These are phyloP conservation scores for Pharus latifolius DNA, from an alignment of 176 grass and related monocot species.

Conservation along the genomic window DNA sequence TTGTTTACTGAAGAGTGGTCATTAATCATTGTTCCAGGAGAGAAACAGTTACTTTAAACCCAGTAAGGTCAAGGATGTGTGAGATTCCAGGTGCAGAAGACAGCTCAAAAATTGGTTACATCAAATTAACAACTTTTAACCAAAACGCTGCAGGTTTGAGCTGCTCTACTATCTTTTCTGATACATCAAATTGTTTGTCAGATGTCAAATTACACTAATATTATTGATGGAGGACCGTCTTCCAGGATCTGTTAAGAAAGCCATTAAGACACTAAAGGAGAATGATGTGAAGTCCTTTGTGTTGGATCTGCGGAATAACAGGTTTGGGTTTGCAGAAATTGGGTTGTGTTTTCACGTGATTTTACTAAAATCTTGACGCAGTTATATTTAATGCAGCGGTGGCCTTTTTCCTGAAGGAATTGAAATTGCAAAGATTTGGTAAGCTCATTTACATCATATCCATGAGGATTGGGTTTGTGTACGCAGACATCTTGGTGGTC, in stretches of 20 bases:
- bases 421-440: constrained; percentile 96
- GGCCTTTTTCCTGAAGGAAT: constrained; percentile 99
- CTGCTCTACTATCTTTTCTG: background rate
- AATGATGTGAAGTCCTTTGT: constrained; percentile 95
- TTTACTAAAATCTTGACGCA: constrained; percentile 10
- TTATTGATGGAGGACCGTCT: background rate
- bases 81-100: constrained; percentile 69
- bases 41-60: constrained; percentile 70
- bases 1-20: background rate
- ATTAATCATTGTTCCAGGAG: constrained; percentile 35
- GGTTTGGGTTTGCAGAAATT: constrained; percentile 33
- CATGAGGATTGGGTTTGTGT: background rate
- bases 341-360: background rate
- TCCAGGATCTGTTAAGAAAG: constrained; percentile 76
- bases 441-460: constrained; percentile 1
- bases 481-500: background rate
- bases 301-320: constrained; percentile 87
- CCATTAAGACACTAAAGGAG: constrained; percentile 74
- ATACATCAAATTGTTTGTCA: background rate
- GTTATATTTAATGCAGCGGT: constrained; percentile 50
- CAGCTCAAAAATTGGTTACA: constrained; percentile 80
- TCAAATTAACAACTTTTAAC: constrained; percentile 98
- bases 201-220: background rate
- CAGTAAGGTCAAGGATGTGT: constrained; percentile 79
- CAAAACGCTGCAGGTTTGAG: constrained; percentile 85